A percentile compares a stretch with the other conserved stretches of the same genome.
Evolutionary conservation across 257 asterid genomes (phyloP).

Genomic region (Prunella vulgaris): DNA sequence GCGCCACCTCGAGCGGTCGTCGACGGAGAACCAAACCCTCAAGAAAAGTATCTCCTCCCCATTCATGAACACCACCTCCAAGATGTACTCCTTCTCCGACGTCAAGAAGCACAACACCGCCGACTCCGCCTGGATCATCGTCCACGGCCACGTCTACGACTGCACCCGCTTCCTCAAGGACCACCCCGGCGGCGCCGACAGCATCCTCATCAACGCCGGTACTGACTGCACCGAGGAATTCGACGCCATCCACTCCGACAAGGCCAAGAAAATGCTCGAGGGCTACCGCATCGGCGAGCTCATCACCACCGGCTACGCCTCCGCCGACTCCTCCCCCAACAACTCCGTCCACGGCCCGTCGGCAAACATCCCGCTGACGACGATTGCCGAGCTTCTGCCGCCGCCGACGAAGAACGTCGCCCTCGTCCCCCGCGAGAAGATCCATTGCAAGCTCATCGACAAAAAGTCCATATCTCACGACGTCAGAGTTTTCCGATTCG

Average conservation of each 20-base stretch:
- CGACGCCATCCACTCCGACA: slow-evolving; percentile 84
- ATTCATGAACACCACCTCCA: slow-evolving; percentile 72
- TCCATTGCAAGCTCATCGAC: slow-evolving; percentile 62
- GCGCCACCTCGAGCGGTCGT: slow-evolving; percentile 53
- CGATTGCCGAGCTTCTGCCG: slow-evolving; percentile 49
- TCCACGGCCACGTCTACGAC: slow-evolving; percentile 85
- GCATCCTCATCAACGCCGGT: slow-evolving; percentile 89
- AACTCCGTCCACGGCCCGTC: slow-evolving; percentile 70
- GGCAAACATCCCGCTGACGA: slow-evolving; percentile 25
- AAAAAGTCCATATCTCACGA: slow-evolving; percentile 65
- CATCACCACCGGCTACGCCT: slow-evolving; percentile 57
- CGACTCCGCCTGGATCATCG: slow-evolving; percentile 86
- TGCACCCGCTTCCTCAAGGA: slow-evolving; percentile 70
- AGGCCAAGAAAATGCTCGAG: slow-evolving; percentile 69
- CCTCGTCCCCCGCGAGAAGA: slow-evolving; percentile 58
- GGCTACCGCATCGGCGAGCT: slow-evolving; percentile 78
- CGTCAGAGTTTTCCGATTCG: slow-evolving; percentile 58
- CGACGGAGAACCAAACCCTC: slow-evolving; percentile 36
- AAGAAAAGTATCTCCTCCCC: slow-evolving; percentile 82
- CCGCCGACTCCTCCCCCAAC: slow-evolving; percentile 69
- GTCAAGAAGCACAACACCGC: slow-evolving; percentile 65
- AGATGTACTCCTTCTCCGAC: slow-evolving; percentile 55
- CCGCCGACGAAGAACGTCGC: slow-evolving; percentile 37
- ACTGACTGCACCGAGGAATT: slow-evolving; percentile 93
- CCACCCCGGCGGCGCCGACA: slow-evolving; percentile 92